These are phyloP conservation scores for Metschnikowia peoriensis DNA, from an alignment of 805 yeast species.

Conservation along the genomic window DNA sequence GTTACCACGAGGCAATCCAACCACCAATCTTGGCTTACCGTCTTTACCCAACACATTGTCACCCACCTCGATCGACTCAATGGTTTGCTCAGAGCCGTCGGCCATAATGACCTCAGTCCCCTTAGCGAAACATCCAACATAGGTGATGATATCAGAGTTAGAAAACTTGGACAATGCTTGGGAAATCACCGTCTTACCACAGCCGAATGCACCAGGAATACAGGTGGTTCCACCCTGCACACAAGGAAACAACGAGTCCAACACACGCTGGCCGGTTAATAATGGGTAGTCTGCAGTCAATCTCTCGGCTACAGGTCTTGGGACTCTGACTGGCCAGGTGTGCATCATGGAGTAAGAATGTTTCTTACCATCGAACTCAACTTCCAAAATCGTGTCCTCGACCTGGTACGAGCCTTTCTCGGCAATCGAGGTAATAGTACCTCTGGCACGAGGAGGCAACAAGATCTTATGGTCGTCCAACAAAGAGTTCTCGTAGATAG, in stretches of 20 bases:
- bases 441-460: slow-evolving; percentile 97
- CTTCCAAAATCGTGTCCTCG: slow-evolving; percentile 86
- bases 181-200: slow-evolving; percentile 98
- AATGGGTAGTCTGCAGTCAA: slow-evolving; percentile 91
- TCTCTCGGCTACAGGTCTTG: slow-evolving; percentile 97
- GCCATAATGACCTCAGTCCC: slow-evolving; percentile 10
- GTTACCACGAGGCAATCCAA: slow-evolving; percentile 6
- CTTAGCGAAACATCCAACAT: slow-evolving; percentile 58
- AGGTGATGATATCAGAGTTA: slow-evolving; percentile 93
- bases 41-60: slow-evolving; percentile 9
- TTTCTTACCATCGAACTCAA: slow-evolving; percentile 89
- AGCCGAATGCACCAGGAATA: slow-evolving; percentile 99
- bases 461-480: slow-evolving; percentile 90
- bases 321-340: slow-evolving; percentile 99
- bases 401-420: slow-evolving; percentile 87
- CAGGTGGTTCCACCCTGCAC: slow-evolving; percentile 99
- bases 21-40: slow-evolving; percentile 7
- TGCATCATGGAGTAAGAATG: slow-evolving; percentile 90
- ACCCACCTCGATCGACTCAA: slow-evolving; percentile 8
- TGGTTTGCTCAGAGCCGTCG: slow-evolving; percentile 7
- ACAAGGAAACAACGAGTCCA: slow-evolving; percentile 96
- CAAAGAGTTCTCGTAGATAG: slow-evolving; percentile 90
- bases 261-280: slow-evolving; percentile 97
- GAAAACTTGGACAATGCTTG: slow-evolving; percentile 97
- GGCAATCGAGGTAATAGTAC: slow-evolving; percentile 90